Conservation (phyloP, 495 filamentous ascomycete genomes). For the Aspergillus asperescens region DNA sequence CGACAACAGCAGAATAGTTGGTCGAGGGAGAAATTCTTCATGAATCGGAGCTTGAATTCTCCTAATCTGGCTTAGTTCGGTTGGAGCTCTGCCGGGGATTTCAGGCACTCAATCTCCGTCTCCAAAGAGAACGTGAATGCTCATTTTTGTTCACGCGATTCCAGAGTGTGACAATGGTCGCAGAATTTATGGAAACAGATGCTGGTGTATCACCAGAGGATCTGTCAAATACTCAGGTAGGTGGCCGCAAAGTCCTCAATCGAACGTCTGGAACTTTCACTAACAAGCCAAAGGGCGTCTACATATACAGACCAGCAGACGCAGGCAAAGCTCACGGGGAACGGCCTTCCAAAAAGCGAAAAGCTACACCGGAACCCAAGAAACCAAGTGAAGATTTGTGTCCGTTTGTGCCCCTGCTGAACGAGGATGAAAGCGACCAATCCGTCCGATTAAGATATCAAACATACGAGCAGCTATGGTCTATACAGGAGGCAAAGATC, state of each 20-base stretch:
- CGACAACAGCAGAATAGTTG: conserved; percentile 8
- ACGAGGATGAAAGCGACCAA: conserved; percentile 53
- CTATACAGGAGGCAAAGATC: conserved; percentile 58
- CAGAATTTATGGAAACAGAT: conserved; percentile 25
- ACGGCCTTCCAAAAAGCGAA: conserved; percentile 62
- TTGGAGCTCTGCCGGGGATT: conserved; percentile 13
- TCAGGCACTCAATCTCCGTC: conserved; percentile 1
- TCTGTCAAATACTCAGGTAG: conserved; percentile 48
- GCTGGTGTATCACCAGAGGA: conserved; percentile 24
- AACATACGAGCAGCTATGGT: conserved; percentile 64
- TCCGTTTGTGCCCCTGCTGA: conserved; percentile 57
- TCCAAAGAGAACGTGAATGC: background rate
- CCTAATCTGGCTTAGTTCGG: conserved; percentile 13
- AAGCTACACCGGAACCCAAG: conserved; percentile 34
- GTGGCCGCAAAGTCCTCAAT: background rate
- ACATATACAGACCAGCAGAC: conserved; percentile 58
- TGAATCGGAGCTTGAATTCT: conserved; percentile 12
- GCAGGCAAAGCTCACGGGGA: conserved; percentile 29
- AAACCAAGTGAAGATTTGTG: conserved; percentile 16
- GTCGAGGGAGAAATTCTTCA: conserved; percentile 5
- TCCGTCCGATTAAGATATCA: conserved; percentile 51
- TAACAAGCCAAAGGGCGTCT: conserved; percentile 53
- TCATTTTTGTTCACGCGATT: background rate
- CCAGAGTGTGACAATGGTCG: conserved; percentile 20
- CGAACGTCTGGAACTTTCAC: background rate